A percentile compares a stretch with the other conserved stretches of the same genome.
Conservation (phyloP, 108 stramenopile species). For the Nitzschia sp. region DNA sequence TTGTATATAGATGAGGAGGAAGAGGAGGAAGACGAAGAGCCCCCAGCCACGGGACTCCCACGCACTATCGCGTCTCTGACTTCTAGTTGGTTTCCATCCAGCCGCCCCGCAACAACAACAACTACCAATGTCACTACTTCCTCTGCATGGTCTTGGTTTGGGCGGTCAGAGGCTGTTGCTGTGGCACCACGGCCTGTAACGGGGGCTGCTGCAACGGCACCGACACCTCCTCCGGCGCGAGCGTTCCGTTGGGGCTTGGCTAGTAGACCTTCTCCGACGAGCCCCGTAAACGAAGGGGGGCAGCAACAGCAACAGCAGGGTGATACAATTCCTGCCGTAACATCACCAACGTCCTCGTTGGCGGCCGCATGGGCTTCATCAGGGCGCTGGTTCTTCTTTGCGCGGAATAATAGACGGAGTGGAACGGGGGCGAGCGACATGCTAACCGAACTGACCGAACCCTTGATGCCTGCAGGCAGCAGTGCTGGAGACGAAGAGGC, state of each 20-base stretch:
- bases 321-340: not conserved
- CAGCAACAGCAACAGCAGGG: not conserved
- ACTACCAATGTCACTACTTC: not conserved
- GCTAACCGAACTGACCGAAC: constrained; percentile 26
- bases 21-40: constrained; percentile 2
- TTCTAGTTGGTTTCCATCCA: constrained; percentile 1
- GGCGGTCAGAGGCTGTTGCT: not conserved
- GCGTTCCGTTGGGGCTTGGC: constrained; percentile 7
- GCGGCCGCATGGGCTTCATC: not conserved
- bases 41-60: not conserved
- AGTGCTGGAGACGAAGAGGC: not conserved
- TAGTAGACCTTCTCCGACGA: not conserved
- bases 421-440: not conserved
- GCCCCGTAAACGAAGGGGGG: not conserved
- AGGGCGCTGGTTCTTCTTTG: constrained; percentile 7
- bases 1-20: constrained; percentile 33
- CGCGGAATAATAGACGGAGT: not conserved
- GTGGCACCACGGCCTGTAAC: not conserved
- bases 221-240: constrained; percentile 26
- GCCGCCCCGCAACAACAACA: not conserved
- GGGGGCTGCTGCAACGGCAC: constrained; percentile 9
- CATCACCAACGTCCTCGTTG: not conserved
- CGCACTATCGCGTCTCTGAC: no score
- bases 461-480: not conserved
- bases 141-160: not conserved